Conservation (phyloP, 768 basidiomycete species). For the Gymnopilus junonius region DNA sequence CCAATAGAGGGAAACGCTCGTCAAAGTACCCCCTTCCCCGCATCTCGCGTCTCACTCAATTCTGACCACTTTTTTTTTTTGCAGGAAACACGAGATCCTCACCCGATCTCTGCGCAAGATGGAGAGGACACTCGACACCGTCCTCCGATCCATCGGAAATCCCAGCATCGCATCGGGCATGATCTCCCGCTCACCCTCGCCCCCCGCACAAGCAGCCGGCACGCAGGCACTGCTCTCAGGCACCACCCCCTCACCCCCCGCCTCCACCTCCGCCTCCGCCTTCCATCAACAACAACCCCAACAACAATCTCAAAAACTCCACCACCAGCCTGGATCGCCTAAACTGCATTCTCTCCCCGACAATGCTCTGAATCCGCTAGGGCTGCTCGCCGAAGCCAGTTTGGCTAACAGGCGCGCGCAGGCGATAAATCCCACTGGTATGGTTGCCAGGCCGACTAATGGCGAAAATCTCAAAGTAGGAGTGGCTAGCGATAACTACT, state of each 20-base stretch:
- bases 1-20: constrained; percentile 90
- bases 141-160: constrained; percentile 86
- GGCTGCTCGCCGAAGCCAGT: constrained; percentile 90
- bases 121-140: constrained; percentile 92
- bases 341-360: constrained; percentile 92
- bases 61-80: constrained; percentile 28
- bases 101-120: constrained; percentile 86
- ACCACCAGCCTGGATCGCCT: constrained; percentile 63
- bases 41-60: constrained; percentile 7
- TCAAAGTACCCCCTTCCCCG: constrained; percentile 60
- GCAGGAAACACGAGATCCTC: constrained; percentile 83
- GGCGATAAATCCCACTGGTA: constrained; percentile 42
- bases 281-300: constrained; percentile 25
- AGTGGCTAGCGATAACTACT: constrained; percentile 87
- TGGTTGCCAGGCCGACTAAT: constrained; percentile 40
- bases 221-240: constrained; percentile 60
- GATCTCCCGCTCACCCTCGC: constrained; percentile 83
- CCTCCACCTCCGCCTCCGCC: constrained; percentile 30
- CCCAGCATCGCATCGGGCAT: constrained; percentile 79
- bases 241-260: constrained; percentile 51
- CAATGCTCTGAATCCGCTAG: constrained; percentile 90
- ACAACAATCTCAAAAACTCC: constrained; percentile 19
- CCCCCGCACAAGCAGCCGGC: constrained; percentile 54
- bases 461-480: constrained; percentile 62
- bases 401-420: constrained; percentile 73